Conservation (phyloP, 805 yeast species). For the Barnettozyma salicaria region DNA sequence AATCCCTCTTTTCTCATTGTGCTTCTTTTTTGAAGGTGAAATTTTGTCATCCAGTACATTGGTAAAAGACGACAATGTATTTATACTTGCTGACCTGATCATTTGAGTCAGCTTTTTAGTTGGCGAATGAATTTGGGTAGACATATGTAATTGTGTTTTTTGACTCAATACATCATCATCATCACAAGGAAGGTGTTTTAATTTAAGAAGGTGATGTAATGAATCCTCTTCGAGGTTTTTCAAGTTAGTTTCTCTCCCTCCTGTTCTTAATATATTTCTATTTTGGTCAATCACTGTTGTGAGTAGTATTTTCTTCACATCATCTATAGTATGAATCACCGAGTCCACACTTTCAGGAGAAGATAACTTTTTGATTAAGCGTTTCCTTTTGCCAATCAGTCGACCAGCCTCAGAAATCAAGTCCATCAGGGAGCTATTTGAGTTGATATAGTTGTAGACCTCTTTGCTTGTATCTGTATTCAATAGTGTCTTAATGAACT, state of each 20-base stretch:
- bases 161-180: not conserved
- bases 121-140: conserved; percentile 14
- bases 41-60: not conserved
- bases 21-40: conserved; percentile 3
- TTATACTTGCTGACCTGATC: conserved; percentile 28
- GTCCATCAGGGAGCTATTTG: conserved; percentile 21
- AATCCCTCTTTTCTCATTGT: not conserved
- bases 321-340: conserved; percentile 8
- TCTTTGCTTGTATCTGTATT: conserved; percentile 22
- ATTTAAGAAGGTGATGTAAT: too few relatives aligned
- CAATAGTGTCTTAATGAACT: conserved; percentile 44
- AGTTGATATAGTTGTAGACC: conserved; percentile 20
- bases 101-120: conserved; percentile 20
- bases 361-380: conserved; percentile 21
- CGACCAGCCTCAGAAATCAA: conserved; percentile 21
- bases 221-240: not conserved
- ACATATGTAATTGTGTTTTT: not conserved
- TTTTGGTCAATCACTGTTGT: conserved; percentile 17
- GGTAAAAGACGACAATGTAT: conserved; percentile 18
- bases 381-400: conserved; percentile 17
- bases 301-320: conserved; percentile 6
- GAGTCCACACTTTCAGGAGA: conserved; percentile 17
- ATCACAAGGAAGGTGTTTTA: conserved; percentile 2
- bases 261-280: conserved; percentile 9
- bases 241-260: not conserved